Percentiles rank a stretch among this genome's conserved stretches.
phyloP scores from a whole-genome alignment of 352 stramenopile species.

The Phytophthora syringae region DNA sequence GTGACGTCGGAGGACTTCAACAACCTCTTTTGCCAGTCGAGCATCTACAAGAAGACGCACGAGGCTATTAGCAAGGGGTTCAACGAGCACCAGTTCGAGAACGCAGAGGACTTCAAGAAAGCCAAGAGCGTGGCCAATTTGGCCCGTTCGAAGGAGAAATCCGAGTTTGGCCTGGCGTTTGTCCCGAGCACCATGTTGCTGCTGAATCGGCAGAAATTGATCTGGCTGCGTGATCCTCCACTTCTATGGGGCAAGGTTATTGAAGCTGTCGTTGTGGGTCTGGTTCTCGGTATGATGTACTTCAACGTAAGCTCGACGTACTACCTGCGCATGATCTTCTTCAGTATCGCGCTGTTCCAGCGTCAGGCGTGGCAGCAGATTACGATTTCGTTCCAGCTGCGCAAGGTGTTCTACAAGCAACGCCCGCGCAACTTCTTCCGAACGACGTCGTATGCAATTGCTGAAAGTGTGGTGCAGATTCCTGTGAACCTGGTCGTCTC shows the following conservation, averaged over 20 bases:
- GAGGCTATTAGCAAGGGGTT: constrained; percentile 52
- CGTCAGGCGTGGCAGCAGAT: constrained; percentile 79
- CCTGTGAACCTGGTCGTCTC: constrained; percentile 74
- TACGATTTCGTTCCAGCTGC: constrained; percentile 74
- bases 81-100: constrained; percentile 64
- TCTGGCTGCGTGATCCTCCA: constrained; percentile 67
- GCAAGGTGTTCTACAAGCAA: constrained; percentile 93
- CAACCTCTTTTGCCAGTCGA: constrained; percentile 62
- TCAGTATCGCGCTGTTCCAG: constrained; percentile 72
- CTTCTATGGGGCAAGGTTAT: constrained; percentile 74
- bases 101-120: constrained; percentile 58
- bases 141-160: constrained; percentile 55
- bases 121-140: constrained; percentile 55
- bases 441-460: constrained; percentile 83
- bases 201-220: constrained; percentile 64
- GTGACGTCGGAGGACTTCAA: constrained; percentile 58
- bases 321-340: constrained; percentile 82
- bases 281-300: constrained; percentile 86
- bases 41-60: constrained; percentile 61
- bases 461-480: constrained; percentile 62
- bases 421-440: constrained; percentile 91
- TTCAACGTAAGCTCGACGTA: constrained; percentile 58
- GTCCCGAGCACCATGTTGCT: constrained; percentile 50
- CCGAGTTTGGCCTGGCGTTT: constrained; percentile 61
- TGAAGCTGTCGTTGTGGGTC: constrained; percentile 73